Conservation (phyloP, 495 filamentous ascomycete species). For the Penicillium fimorum region DNA sequence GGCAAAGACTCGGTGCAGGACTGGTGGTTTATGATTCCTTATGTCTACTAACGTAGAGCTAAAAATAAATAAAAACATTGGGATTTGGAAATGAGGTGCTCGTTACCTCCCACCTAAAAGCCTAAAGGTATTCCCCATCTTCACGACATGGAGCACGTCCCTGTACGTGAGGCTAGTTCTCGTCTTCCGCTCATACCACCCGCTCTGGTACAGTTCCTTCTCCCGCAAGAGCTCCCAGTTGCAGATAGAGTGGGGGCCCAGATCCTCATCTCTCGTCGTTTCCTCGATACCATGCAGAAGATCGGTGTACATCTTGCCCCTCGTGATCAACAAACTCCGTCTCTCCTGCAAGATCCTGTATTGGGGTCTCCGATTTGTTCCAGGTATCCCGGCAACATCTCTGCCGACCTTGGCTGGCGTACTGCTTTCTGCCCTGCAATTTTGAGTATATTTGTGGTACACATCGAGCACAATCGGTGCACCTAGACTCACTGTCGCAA, state of each 20-base stretch:
- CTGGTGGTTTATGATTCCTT: slow-evolving; percentile 83
- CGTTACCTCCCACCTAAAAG: slow-evolving; percentile 48
- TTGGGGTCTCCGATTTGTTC: slow-evolving; percentile 29
- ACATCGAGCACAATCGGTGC: slow-evolving; percentile 76
- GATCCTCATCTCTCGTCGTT: slow-evolving; percentile 54
- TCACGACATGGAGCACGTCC: slow-evolving; percentile 85
- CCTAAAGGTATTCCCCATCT: slow-evolving; percentile 65
- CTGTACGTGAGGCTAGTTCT: slow-evolving; percentile 89
- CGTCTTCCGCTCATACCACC: slow-evolving; percentile 59
- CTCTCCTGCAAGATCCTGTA: slow-evolving; percentile 85
- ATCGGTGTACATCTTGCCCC: slow-evolving; percentile 62
- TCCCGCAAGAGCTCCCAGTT: slow-evolving; percentile 83
- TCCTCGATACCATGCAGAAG: slow-evolving; percentile 77
- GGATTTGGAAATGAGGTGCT: not conserved
- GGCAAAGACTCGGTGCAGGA: slow-evolving; percentile 61
- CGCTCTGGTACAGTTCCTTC: slow-evolving; percentile 52
- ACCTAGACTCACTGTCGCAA: slow-evolving; percentile 86
- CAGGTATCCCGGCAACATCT: slow-evolving; percentile 27
- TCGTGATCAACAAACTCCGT: slow-evolving; percentile 76
- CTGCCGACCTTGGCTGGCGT: not conserved
- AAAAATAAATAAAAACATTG: not conserved
- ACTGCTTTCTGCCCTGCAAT: slow-evolving; percentile 23
- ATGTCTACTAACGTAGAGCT: slow-evolving; percentile 54
- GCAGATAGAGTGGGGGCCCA: slow-evolving; percentile 61
- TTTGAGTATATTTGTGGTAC: slow-evolving; percentile 56